A percentile compares a stretch with the other conserved stretches of the same genome.
Evolutionary conservation across 805 yeast species (phyloP).

Genomic region (Ogataea degrootiae): DNA sequence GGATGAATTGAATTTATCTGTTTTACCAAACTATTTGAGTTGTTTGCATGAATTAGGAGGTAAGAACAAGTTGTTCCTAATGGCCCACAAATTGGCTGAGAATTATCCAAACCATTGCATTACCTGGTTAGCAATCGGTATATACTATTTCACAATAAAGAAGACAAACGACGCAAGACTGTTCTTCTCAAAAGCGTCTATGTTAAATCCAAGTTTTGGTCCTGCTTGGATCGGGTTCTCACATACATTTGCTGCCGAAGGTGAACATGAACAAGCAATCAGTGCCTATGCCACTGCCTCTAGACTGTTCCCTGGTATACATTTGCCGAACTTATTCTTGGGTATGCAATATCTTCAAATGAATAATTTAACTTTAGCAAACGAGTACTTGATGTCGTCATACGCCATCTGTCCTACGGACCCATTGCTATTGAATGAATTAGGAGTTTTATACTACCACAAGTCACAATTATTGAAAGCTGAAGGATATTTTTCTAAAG

Average conservation of each 20-base stretch:
- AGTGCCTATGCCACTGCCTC: conserved; percentile 97
- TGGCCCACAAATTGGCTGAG: conserved; percentile 84
- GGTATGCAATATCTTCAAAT: conserved; percentile 96
- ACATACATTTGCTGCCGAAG: conserved; percentile 94
- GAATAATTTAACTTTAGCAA: conserved; percentile 76
- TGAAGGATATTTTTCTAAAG: conserved; percentile 64
- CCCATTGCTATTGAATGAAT: conserved; percentile 83
- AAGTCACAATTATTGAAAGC: conserved; percentile 63
- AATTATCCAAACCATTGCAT: conserved; percentile 74
- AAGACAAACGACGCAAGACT: conserved; percentile 79
- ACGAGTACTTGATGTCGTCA: conserved; percentile 76
- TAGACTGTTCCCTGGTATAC: conserved; percentile 84
- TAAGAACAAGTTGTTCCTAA: conserved; percentile 69
- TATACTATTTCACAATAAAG: conserved; percentile 73
- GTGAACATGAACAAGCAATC: conserved; percentile 98
- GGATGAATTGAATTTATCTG: conserved; percentile 69
- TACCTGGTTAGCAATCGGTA: conserved; percentile 91
- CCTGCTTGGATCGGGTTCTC: conserved; percentile 99
- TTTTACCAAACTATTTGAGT: conserved; percentile 75
- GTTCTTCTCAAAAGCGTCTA: conserved; percentile 83
- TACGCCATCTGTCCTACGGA: conserved; percentile 76
- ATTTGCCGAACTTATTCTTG: conserved; percentile 79
- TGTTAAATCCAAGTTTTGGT: conserved; percentile 83
- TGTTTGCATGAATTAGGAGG: conserved; percentile 83
- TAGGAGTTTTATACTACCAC: conserved; percentile 89